Base-by-base conservation (phyloP, 225 moss, liverwort and hornwort species). In the Physcomitrellopsis africana region DNA sequence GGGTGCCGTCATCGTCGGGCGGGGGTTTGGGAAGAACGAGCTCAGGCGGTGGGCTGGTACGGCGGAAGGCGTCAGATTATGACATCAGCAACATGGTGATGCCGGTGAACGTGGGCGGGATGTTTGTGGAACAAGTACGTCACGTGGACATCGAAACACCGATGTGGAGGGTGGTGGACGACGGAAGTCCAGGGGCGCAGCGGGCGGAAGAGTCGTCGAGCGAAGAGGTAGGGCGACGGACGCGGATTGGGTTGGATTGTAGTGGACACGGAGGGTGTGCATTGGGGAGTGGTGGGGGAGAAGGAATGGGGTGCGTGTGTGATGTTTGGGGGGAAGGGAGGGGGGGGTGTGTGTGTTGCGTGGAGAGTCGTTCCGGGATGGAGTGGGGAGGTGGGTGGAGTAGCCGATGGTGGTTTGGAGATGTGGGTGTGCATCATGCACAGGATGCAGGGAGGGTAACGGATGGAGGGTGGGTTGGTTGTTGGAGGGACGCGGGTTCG, bases 71-170 rank as follows among this genome's bases (percentile, higher is more conserved):
- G 55, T 80, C 94, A 76, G 91, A 95, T 81, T 92, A 92, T 75
- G 92, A 95, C 63, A 95, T 92, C 65, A 88, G 89, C 52, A 89
- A 92, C 66, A 84, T 92, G 82, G 88, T 92, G 17, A 95, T 89
- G 89, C 85, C 92, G 32, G 88, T 78, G 18, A 88, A 79, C 76
- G 85, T 86, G 49, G 92, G 94, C 53, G 82, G 85, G 14, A 84
- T 83, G 65, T 78, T 72, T 80, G 89, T 95, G 43, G 92, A 91
- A 65, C 87, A 86, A 53, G 72, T 92, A 29, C 89, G 87, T 67
- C 92, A 89, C 78, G 91, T 87, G 60, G 84, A 95, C 78, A 95
- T 95, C 24, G 90, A 89, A 74, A 91, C 87, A 49, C 94, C 94
- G 27, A 75, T 72, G 66, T 95, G 89, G 89, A 92, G 94, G 24